phyloP scores from a whole-genome alignment of 2,329 filamentous ascomycete species.

The Clonostachys solani region DNA sequence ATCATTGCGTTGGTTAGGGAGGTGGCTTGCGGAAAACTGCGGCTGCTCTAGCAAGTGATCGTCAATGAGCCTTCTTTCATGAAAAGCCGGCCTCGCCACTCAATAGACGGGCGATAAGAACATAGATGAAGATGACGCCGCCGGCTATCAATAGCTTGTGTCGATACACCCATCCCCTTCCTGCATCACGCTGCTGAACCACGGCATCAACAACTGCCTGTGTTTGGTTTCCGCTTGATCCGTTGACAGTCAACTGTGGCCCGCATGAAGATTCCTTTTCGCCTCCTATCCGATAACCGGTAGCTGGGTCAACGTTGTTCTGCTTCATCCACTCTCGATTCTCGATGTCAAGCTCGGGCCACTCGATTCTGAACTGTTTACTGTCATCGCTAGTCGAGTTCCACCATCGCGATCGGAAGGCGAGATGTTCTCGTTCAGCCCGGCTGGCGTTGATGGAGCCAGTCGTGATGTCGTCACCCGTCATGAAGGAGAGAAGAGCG shows the following conservation, averaged over 20 bases:
- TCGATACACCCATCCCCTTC: conserved; percentile 74
- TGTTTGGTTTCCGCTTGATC: conserved; percentile 56
- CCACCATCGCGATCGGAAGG: conserved; percentile 85
- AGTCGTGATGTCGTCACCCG: conserved; percentile 96
- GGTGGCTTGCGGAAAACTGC: no score
- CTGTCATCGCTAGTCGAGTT: conserved; percentile 95
- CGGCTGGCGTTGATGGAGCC: conserved; percentile 77
- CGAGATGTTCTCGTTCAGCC: conserved; percentile 73
- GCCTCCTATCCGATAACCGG: conserved; percentile 54
- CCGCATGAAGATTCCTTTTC: conserved; percentile 49
- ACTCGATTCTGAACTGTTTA: conserved; percentile 83
- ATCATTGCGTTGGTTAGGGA: no score
- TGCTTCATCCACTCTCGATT: conserved; percentile 92
- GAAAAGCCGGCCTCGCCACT: conserved; percentile 32
- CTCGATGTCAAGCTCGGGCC: conserved; percentile 82
- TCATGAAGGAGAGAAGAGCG: conserved; percentile 95
- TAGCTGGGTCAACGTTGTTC: conserved; percentile 71
- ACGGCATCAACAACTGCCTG: conserved; percentile 73
- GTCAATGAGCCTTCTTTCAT: neutral
- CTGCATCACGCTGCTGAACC: conserved; percentile 72
- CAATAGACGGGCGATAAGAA: conserved; percentile 73
- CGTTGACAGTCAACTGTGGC: conserved; percentile 53
- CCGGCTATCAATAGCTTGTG: conserved; percentile 75
- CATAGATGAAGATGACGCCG: conserved; percentile 73
- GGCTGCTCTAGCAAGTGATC: no score